Percentiles rank a stretch among this genome's conserved stretches.
These are phyloP conservation scores for Pythium biforme DNA, from an alignment of 352 stramenopile species.

Conservation along the genomic window DNA sequence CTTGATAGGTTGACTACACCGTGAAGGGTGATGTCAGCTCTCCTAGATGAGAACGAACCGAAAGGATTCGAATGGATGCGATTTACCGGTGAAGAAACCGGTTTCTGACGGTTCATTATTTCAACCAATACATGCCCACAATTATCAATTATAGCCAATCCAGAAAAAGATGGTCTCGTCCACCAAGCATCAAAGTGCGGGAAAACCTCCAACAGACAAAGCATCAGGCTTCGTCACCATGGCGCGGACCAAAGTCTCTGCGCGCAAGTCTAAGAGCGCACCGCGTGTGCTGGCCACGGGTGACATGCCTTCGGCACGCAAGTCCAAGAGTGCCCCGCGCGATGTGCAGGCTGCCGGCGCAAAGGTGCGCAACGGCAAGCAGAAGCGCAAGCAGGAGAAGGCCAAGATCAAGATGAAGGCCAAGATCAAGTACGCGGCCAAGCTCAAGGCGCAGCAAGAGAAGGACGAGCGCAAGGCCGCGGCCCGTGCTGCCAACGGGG, in stretches of 20 bases:
- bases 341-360: conserved; percentile 39
- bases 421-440: conserved; percentile 48
- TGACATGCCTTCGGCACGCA: no score
- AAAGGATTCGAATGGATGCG: conserved; percentile 1
- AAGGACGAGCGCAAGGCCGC: conserved; percentile 45
- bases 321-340: conserved; percentile 29
- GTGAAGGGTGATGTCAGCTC: conserved; percentile 14
- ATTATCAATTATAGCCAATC: conserved; percentile 13
- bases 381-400: conserved; percentile 35
- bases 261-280: conserved; percentile 34
- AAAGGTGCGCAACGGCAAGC: conserved; percentile 41
- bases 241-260: conserved; percentile 41
- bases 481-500: conserved; percentile 19
- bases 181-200: conserved; percentile 13
- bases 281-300: conserved; percentile 32
- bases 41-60: neutral
- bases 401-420: conserved; percentile 60
- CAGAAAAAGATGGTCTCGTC: neutral
- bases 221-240: no score
- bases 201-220: neutral
- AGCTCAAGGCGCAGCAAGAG: conserved; percentile 28
- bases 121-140: neutral
- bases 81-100: conserved; percentile 20
- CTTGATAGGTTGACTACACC: neutral
- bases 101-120: conserved; percentile 3